A percentile compares a stretch with the other conserved stretches of the same genome.
Conservation (phyloP, 2,329 filamentous ascomycete species). For the Alternaria brassicae region DNA sequence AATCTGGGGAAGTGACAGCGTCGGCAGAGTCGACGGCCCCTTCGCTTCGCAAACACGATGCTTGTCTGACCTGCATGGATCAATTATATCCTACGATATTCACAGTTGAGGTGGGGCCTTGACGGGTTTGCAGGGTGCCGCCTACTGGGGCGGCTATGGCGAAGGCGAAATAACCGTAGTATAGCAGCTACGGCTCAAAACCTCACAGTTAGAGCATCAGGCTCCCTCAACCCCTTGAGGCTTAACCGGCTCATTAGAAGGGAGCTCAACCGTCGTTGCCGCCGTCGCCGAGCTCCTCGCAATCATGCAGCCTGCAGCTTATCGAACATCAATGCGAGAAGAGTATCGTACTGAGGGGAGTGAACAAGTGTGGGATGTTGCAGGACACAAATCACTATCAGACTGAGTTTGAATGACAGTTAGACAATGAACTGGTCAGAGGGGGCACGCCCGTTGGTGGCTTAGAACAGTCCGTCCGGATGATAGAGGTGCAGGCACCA, state of each 20-base stretch:
- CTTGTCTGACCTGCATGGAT: slow-evolving; percentile 3
- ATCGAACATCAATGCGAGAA: slow-evolving; percentile 23
- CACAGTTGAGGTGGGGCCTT: slow-evolving; percentile 19
- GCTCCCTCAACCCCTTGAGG: slow-evolving; percentile 7
- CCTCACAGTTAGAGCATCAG: slow-evolving; percentile 20
- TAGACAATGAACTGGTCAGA: not conserved
- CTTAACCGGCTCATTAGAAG: slow-evolving; percentile 11
- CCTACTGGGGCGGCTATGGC: slow-evolving; percentile 20
- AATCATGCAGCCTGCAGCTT: slow-evolving; percentile 26
- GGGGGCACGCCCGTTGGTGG: not conserved
- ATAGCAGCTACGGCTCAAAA: slow-evolving; percentile 12
- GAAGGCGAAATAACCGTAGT: slow-evolving; percentile 17
- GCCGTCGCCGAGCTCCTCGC: slow-evolving; percentile 18
- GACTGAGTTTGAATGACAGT: slow-evolving; percentile 7
- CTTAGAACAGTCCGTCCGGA: slow-evolving; percentile 10
- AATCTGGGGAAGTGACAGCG: slow-evolving; percentile 11
- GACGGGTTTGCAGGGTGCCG: slow-evolving; percentile 7
- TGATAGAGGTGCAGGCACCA: slow-evolving; percentile 8
- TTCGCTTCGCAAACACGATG: slow-evolving; percentile 9
- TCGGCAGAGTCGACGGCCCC: slow-evolving; percentile 23
- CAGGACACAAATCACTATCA: slow-evolving; percentile 10
- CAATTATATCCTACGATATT: slow-evolving; percentile 13
- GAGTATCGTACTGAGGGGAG: slow-evolving; percentile 15
- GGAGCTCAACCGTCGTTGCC: slow-evolving; percentile 18
- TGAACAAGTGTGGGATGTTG: slow-evolving; percentile 11